Conservation (phyloP, 1,284 basidiomycete genomes). For the Exobasidium cylindrosporum region DNA sequence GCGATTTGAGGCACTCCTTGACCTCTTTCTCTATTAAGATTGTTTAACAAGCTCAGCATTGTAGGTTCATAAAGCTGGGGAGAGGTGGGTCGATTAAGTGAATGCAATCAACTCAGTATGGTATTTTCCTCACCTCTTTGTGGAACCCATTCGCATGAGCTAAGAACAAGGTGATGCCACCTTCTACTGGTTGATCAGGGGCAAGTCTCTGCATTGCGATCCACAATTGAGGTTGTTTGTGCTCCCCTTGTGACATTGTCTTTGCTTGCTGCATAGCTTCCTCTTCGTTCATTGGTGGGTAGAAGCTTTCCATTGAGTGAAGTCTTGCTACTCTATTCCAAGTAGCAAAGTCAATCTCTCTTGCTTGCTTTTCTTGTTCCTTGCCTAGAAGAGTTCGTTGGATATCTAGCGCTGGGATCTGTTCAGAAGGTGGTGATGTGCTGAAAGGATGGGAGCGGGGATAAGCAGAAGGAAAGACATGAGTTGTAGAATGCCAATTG, state of each 20-base stretch:
- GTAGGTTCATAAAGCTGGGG: slow-evolving; percentile 11
- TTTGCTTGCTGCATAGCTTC: slow-evolving; percentile 13
- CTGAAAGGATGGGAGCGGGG: slow-evolving; percentile 59
- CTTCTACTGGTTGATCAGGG: not conserved
- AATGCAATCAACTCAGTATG: not conserved
- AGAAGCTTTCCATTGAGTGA: slow-evolving; percentile 23
- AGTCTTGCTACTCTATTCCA: slow-evolving; percentile 22
- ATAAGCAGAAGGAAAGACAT: slow-evolving; percentile 71
- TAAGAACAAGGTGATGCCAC: slow-evolving; percentile 65
- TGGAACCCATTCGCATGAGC: slow-evolving; percentile 78
- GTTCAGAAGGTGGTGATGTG: slow-evolving; percentile 15
- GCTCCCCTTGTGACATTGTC: slow-evolving; percentile 4
- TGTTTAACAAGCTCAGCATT: slow-evolving; percentile 4
- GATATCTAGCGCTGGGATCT: slow-evolving; percentile 12
- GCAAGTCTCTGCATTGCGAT: slow-evolving; percentile 11
- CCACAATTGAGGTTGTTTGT: slow-evolving; percentile 17
- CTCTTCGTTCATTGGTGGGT: slow-evolving; percentile 19
- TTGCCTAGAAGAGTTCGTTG: slow-evolving; percentile 15
- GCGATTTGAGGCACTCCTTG: not conserved
- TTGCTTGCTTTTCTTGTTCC: slow-evolving; percentile 24
- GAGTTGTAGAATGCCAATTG: slow-evolving; percentile 62
- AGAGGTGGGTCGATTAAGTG: not conserved
- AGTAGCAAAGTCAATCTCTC: slow-evolving; percentile 26
- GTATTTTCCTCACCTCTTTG: slow-evolving; percentile 74
- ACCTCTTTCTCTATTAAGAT: not conserved